A percentile compares a stretch with the other conserved stretches of the same genome.
phyloP scores from a whole-genome alignment of 306 rosid genomes.

The Psophocarpus tetragonolobus region DNA sequence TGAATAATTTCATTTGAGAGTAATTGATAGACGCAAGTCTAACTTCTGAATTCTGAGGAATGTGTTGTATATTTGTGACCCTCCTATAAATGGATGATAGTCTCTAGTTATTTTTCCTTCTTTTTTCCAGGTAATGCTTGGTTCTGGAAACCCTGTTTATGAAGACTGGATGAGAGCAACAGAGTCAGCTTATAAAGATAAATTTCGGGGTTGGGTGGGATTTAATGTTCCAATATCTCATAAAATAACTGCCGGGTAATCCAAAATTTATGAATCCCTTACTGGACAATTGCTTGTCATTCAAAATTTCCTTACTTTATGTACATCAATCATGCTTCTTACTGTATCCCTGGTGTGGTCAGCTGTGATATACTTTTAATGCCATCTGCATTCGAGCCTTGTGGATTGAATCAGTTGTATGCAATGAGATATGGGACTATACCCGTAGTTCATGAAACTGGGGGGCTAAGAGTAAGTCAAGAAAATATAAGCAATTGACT shows the following conservation, averaged over 20 bases:
- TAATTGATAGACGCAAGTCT: slow-evolving; percentile 18
- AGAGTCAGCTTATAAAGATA: slow-evolving; percentile 60
- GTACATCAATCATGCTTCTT: slow-evolving; percentile 22
- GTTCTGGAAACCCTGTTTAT: slow-evolving; percentile 64
- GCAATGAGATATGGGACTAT: slow-evolving; percentile 96
- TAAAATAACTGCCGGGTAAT: slow-evolving; percentile 86
- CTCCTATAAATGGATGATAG: background rate
- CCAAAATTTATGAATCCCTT: slow-evolving; percentile 44
- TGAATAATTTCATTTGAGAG: slow-evolving; percentile 28
- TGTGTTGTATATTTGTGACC: slow-evolving; percentile 11
- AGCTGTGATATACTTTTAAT: slow-evolving; percentile 86
- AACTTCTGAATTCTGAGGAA: slow-evolving; percentile 20
- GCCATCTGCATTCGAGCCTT: slow-evolving; percentile 94
- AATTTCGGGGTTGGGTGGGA: slow-evolving; percentile 94
- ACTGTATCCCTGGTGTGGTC: slow-evolving; percentile 38
- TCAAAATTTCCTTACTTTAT: slow-evolving; percentile 11
- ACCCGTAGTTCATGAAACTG: slow-evolving; percentile 92
- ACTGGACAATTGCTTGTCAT: slow-evolving; percentile 48
- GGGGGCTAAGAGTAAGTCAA: slow-evolving; percentile 86
- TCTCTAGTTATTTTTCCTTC: slow-evolving; percentile 24
- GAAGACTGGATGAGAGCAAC: slow-evolving; percentile 93
- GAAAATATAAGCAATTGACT: slow-evolving; percentile 14
- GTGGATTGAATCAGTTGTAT: slow-evolving; percentile 84
- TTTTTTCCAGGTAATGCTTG: slow-evolving; percentile 78
- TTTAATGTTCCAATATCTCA: slow-evolving; percentile 87